phyloP scores from a whole-genome alignment of 257 asterid species.

The Lithospermum erythrorhizon region DNA sequence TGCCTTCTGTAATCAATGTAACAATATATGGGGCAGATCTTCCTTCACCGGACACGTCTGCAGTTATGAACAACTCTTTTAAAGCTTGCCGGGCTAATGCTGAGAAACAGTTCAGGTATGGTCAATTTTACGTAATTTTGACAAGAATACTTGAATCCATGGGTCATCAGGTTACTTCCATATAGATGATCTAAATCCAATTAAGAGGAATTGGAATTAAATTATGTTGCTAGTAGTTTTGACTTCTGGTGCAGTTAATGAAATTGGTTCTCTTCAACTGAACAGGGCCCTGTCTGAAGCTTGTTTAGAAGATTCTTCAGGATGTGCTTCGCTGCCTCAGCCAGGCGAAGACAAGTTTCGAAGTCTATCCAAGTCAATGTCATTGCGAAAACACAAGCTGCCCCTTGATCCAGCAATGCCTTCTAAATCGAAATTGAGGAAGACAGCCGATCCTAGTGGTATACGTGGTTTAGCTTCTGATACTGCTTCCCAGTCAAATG shows the following conservation, averaged over 20 bases:
- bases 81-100: constrained; percentile 34
- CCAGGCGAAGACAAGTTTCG: constrained; percentile 32
- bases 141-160: too few species aligned
- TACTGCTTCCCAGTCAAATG: constrained; percentile 31
- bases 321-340: constrained; percentile 39
- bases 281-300: constrained; percentile 36
- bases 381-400: constrained; percentile 53
- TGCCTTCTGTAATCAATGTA: constrained; percentile 44
- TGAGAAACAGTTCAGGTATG: constrained; percentile 61
- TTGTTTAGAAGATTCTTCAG: constrained; percentile 22
- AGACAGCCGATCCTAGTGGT: constrained; percentile 31
- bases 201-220: neutral
- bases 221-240: neutral
- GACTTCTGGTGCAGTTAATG: neutral
- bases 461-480: constrained; percentile 16
- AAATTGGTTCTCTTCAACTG: constrained; percentile 7
- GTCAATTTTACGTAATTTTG: neutral
- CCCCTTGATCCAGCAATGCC: constrained; percentile 35
- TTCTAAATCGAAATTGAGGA: constrained; percentile 51
- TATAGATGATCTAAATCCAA: neutral
- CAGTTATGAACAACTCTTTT: constrained; percentile 26
- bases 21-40: constrained; percentile 44
- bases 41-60: constrained; percentile 19
- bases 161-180: too few species aligned
- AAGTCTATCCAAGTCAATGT: constrained; percentile 26